Evolutionary conservation across 169 alveolate species (phyloP), one percentile per base, ranked within the genome.

Genomic region (Besnoitia besnoiti): DNA sequence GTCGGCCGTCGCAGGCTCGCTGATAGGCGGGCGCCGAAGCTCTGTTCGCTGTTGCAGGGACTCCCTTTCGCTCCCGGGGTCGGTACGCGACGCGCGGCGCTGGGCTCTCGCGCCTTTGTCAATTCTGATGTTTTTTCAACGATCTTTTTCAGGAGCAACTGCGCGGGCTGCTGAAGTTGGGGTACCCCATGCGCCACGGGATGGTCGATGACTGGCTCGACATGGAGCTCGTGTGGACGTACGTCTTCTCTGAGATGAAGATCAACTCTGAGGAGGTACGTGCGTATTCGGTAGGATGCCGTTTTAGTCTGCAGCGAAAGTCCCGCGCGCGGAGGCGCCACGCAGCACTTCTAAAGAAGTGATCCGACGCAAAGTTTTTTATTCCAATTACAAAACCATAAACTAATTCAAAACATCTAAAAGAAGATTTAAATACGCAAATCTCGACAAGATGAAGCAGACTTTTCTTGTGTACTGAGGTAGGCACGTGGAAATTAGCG

Each of bases 221-320:
- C 93, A 99, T 99, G 99, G 99, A 99, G 95, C 98, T 98, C 95
- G 98, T 99, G 90, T 98, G 99, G 99, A 99, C 98, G 92, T 99
- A 99, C 96, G 98, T 99, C 96, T 98, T 97, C 96, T 97, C 98
- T 92, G 99, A 99, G 94, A 97, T 99, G 85, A 98, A 99, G 95
- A 98, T 98, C 62, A 95, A 99, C 33, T 99, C 99, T 59, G 99
- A 97, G 93, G 99, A 59, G 95, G 95, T 91, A 89, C 80, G 94
- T 95, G 95, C 91, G 95, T 75, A 40, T 21, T 37, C 4, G n/a
- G 62, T 19, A n/a, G n/a, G n/a, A n/a, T n/a, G n/a, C n/a, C n/a
- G n/a, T n/a, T n/a, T n/a, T n/a, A n/a, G n/a, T n/a, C n/a, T n/a
- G n/a, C n/a, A n/a, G n/a, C n/a, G n/a, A n/a, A n/a, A n/a, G n/a